Evolutionary conservation across 2,329 filamentous ascomycete species (phyloP).

Genomic region (Coniochaeta hoffmannii): DNA sequence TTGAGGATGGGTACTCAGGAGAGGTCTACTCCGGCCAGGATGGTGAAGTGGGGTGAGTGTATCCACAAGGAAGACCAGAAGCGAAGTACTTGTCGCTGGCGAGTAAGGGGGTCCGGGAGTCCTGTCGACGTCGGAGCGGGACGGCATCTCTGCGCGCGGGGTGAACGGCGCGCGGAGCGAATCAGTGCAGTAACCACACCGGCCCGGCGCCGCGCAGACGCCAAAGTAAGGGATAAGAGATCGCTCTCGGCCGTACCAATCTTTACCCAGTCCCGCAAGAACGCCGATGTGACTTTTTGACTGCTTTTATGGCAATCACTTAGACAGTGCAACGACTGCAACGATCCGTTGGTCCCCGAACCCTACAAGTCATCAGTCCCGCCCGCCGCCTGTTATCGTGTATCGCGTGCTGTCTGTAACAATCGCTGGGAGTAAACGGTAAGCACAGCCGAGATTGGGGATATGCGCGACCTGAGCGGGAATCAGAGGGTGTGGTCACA

Average conservation of each 20-base stretch:
- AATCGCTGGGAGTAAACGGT: not conserved
- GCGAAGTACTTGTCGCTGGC: too few species aligned
- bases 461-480: not conserved
- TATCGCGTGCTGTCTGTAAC: not conserved
- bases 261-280: not conserved
- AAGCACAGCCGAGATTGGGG: not conserved
- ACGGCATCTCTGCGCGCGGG: too few species aligned
- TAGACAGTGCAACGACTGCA: not conserved
- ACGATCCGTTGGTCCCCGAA: not conserved
- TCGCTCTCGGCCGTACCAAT: not conserved
- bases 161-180: not conserved
- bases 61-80: too few species aligned
- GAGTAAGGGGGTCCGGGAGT: too few species aligned
- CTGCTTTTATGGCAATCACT: not conserved
- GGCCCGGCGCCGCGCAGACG: not conserved
- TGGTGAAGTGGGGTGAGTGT: too few species aligned
- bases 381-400: not conserved
- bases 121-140: too few species aligned
- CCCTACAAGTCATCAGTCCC: not conserved
- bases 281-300: not conserved
- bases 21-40: too few species aligned
- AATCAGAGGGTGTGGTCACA: not conserved
- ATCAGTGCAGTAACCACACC: not conserved
- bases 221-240: not conserved
- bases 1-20: too few species aligned